Base-by-base conservation (phyloP, 2,329 filamentous ascomycete genomes). In the Pleoardoris graminearum region DNA sequence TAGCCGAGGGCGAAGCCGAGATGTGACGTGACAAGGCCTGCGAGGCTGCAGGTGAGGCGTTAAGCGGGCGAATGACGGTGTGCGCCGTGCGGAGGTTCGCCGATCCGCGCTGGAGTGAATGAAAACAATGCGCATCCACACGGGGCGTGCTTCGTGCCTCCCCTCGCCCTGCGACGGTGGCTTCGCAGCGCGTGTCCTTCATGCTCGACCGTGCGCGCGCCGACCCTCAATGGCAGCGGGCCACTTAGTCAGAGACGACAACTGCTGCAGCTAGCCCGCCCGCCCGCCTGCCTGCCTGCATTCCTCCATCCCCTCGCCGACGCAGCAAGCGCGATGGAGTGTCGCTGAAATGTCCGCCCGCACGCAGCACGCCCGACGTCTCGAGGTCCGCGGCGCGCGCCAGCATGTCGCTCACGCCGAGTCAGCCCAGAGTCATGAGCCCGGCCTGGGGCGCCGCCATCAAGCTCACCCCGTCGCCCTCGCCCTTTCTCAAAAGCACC, bases 391-490 rank as follows among this genome's bases (percentile, higher is more conserved):
- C 50, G 55, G 50, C 44, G 5, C 25, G 25, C 44, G 33, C n/a
- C 53, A 63, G 62, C 55, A 75, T 74, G 71, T 70, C 70, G 62
- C 67, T 73, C 66, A 74, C 72, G 59, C 71, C 72, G 49, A 66
- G 65, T 58, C 66, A 70, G 60, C 54, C 73, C 68, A 64, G 74
- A 68, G 73, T 76, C 70, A 77, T 73, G 65, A 73, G 70, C 54
- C 67, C 70, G 12, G 62, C 70, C 17, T 70, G 75, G 52, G 69
- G 66, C 10, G 55, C 61, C 11, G 67, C 69, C 57, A 66, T 78
- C 63, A 73, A 72, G 55, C 67, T 75, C 51, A 91, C 90, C 51
- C 89, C 91, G 50, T 87, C 89, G 54, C 59, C 65, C 19, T 91
- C 90, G 52, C 89, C 90, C 54, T 78, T 75, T 57, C 61, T 67